These are phyloP conservation scores for Apiospora phragmitis DNA, from an alignment of 2,329 filamentous ascomycete genomes.

Conservation along the genomic window DNA sequence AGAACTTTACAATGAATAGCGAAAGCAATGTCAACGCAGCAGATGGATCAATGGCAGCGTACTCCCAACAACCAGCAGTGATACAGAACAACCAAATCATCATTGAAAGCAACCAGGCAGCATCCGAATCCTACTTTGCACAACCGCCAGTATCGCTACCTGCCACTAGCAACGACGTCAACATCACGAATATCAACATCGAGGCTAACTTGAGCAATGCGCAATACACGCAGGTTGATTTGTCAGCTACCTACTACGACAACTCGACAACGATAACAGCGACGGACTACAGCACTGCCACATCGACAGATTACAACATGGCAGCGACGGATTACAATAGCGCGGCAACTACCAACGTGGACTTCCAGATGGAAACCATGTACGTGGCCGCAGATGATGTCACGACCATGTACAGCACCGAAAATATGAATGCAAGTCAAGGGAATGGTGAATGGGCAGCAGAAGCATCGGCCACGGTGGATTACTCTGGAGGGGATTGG, in stretches of 20 bases:
- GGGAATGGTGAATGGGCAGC: background rate
- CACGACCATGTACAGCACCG: background rate
- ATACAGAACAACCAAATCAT: background rate
- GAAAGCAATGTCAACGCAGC: background rate
- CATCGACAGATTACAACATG: background rate
- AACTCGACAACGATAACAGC: background rate
- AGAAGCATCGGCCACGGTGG: background rate
- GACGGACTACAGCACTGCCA: background rate
- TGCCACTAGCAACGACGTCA: background rate
- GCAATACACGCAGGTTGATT: background rate
- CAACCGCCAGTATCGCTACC: background rate
- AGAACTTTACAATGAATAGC: background rate
- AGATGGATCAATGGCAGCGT: background rate
- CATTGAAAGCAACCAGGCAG: background rate
- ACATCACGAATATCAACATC: background rate
- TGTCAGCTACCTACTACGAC: background rate
- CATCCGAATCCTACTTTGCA: background rate
- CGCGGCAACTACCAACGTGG: background rate
- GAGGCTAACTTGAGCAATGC: background rate
- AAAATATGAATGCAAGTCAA: background rate
- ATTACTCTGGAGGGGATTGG: constrained; percentile 29
- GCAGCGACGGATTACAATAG: background rate
- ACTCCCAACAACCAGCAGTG: background rate
- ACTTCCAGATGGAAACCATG: background rate
- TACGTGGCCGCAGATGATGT: background rate